Conservation (phyloP, 2,329 filamentous ascomycete species). For the Dryadomyces sulphureus region DNA sequence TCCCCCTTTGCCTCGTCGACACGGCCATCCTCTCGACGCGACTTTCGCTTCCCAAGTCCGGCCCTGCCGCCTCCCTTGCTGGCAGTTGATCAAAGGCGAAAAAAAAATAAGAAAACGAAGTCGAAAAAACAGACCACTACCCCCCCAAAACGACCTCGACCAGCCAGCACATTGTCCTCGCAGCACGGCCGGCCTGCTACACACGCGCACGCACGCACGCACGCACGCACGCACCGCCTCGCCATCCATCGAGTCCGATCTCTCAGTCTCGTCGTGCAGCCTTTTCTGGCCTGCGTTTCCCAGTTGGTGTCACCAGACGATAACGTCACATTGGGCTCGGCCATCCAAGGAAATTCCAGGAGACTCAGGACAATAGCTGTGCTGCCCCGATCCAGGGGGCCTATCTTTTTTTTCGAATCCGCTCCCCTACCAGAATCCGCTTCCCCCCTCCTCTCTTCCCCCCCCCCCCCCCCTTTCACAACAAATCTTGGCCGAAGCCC, state of each 20-base stretch:
- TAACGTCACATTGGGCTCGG: slow-evolving; percentile 4
- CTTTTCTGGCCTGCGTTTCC: background rate
- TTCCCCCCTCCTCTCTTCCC: too few species aligned
- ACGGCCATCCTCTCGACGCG: background rate
- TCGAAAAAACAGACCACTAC: too few species aligned
- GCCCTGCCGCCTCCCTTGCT: too few species aligned
- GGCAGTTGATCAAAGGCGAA: too few species aligned
- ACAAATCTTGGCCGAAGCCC: background rate
- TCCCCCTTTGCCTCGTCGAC: background rate
- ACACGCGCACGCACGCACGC: too few species aligned
- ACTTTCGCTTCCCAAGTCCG: too few species aligned
- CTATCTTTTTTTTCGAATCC: background rate
- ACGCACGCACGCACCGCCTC: too few species aligned
- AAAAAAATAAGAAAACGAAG: too few species aligned
- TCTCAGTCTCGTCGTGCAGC: background rate
- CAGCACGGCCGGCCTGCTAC: too few species aligned
- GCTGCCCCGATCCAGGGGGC: background rate
- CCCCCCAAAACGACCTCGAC: too few species aligned
- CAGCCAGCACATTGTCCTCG: too few species aligned
- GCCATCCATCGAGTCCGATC: too few species aligned
- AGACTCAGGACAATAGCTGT: background rate
- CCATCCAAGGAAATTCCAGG: background rate
- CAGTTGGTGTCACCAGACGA: background rate
- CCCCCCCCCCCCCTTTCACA: background rate
- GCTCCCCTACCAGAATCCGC: background rate